These are phyloP conservation scores for Beauveria caledonica DNA, from an alignment of 2,329 filamentous ascomycete genomes.

Conservation along the genomic window DNA sequence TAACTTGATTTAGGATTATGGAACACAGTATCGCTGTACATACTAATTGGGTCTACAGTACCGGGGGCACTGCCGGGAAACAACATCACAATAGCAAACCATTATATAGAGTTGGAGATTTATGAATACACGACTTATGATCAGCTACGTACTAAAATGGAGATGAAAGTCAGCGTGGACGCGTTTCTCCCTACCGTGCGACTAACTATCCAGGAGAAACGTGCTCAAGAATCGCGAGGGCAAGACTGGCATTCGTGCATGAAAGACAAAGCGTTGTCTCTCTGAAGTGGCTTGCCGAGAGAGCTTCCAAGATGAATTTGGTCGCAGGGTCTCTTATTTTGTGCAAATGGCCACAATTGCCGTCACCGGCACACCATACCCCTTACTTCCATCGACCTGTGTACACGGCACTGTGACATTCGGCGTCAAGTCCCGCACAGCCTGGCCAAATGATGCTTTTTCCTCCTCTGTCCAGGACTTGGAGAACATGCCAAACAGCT, in stretches of 20 bases:
- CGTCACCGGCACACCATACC: not conserved
- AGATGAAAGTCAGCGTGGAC: no score
- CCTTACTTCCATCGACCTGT: not conserved
- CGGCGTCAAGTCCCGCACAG: not conserved
- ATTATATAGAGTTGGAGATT: not conserved
- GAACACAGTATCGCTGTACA: not conserved
- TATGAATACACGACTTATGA: not conserved
- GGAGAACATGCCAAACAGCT: not conserved
- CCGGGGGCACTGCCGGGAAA: not conserved
- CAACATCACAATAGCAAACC: not conserved
- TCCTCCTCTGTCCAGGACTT: not conserved
- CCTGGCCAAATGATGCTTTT: not conserved
- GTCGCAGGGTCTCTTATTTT: not conserved
- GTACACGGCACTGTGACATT: not conserved
- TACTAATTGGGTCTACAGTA: not conserved
- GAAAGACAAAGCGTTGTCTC: no score
- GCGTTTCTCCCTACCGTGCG: no score
- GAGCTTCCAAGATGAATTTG: no score
- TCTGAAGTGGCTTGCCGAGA: no score
- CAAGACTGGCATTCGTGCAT: no score
- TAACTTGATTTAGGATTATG: not conserved
- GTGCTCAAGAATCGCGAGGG: no score
- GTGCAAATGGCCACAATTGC: not conserved
- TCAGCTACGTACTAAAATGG: not conserved
- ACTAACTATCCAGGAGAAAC: no score